Evolutionary conservation across 2,329 filamentous ascomycete genomes (phyloP).

Genomic region (Sporothrix sp.): DNA sequence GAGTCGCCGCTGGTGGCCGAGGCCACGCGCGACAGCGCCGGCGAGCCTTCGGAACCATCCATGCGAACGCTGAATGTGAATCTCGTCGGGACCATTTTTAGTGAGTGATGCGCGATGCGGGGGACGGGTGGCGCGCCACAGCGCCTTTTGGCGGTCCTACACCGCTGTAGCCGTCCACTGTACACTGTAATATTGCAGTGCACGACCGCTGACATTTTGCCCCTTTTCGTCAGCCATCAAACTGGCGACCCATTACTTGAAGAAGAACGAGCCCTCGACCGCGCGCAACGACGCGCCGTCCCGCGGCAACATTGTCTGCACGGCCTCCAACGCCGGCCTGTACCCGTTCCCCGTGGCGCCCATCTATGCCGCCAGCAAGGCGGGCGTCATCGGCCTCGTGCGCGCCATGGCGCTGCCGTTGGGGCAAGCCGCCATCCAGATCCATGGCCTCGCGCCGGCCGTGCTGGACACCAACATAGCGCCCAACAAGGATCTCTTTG

Average conservation of each 20-base stretch:
- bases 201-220: background rate
- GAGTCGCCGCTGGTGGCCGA: slow-evolving; percentile 22
- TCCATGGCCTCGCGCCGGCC: slow-evolving; percentile 42
- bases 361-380: slow-evolving; percentile 39
- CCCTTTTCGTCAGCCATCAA: slow-evolving; percentile 28
- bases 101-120: slow-evolving; percentile 25
- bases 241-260: slow-evolving; percentile 40
- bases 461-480: slow-evolving; percentile 40
- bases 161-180: background rate
- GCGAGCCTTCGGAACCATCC: slow-evolving; percentile 27
- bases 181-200: background rate
- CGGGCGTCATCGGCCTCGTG: slow-evolving; percentile 39
- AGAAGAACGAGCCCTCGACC: slow-evolving; percentile 28
- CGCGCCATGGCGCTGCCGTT: slow-evolving; percentile 35
- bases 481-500: slow-evolving; percentile 34
- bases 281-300: background rate
- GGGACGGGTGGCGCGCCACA: background rate
- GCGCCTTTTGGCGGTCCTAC: background rate
- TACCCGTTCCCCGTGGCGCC: slow-evolving; percentile 43
- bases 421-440: slow-evolving; percentile 33
- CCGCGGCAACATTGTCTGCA: slow-evolving; percentile 40
- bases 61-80: slow-evolving; percentile 30
- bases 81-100: slow-evolving; percentile 33
- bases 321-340: slow-evolving; percentile 42
- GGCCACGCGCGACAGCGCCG: slow-evolving; percentile 13